These are phyloP conservation scores for Hibiscus syriacus DNA, from an alignment of 345 rosid genomes.

Conservation along the genomic window DNA sequence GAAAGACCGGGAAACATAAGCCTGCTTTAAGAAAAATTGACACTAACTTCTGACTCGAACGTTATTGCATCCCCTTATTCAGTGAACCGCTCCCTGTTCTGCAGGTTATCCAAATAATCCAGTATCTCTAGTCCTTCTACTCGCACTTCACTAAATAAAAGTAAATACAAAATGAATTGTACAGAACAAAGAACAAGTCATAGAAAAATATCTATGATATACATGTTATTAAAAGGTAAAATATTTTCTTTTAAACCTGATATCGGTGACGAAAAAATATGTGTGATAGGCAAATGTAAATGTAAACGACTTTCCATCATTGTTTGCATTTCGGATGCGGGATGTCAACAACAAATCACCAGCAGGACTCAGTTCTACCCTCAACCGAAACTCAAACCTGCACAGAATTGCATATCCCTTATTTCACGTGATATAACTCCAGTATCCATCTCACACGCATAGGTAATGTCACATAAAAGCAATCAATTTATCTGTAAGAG, in stretches of 20 bases:
- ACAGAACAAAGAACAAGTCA: no score
- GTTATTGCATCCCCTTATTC: conserved; percentile 87
- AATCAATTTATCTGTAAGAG: background rate
- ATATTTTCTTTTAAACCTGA: conserved; percentile 41
- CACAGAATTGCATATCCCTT: background rate
- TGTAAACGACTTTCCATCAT: conserved; percentile 59
- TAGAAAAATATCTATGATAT: no score
- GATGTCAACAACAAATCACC: conserved; percentile 73
- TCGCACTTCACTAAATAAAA: conserved; percentile 68
- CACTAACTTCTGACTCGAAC: conserved; percentile 82
- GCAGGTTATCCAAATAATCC: conserved; percentile 79
- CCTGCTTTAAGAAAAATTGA: background rate
- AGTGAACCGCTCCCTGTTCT: conserved; percentile 55
- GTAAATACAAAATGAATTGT: background rate
- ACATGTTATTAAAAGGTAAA: no score
- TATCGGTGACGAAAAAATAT: conserved; percentile 67
- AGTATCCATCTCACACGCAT: background rate
- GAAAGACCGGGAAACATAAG: background rate
- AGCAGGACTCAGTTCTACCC: conserved; percentile 51
- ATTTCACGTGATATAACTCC: background rate
- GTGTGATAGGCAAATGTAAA: conserved; percentile 34
- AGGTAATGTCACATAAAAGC: background rate
- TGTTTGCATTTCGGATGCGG: conserved; percentile 60
- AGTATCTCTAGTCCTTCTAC: conserved; percentile 91
- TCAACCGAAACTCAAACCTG: conserved; percentile 29